A percentile compares a stretch with the other conserved stretches of the same genome.
Conservation (phyloP, 768 basidiomycete genomes). For the Tulasnella calospora region DNA sequence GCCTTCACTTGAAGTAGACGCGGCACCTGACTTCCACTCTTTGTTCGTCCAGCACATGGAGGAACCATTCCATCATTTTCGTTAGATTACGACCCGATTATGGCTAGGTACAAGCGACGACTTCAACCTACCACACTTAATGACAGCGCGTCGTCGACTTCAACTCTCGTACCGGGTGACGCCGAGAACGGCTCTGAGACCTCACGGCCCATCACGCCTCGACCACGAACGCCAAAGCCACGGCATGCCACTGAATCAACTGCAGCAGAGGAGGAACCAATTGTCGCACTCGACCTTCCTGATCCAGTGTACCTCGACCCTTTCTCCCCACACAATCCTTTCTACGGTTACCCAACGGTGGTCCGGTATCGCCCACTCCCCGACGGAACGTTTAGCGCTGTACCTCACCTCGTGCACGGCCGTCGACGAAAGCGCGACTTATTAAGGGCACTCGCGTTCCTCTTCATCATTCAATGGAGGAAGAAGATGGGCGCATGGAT, state of each 20-base stretch:
- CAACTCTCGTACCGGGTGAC: slow-evolving; percentile 4
- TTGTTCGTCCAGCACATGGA: slow-evolving; percentile 9
- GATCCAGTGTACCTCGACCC: slow-evolving; percentile 9
- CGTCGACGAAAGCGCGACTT: slow-evolving; percentile 28
- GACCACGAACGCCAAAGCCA: slow-evolving; percentile 7
- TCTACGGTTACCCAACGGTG: slow-evolving; percentile 27
- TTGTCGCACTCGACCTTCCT: neutral
- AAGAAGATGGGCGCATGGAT: slow-evolving; percentile 1
- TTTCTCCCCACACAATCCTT: slow-evolving; percentile 22
- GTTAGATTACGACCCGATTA: slow-evolving; percentile 14
- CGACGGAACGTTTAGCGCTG: neutral
- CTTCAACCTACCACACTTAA: neutral
- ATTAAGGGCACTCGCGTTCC: slow-evolving; percentile 19
- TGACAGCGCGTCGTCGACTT: neutral
- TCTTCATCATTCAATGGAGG: slow-evolving; percentile 13
- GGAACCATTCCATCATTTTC: neutral
- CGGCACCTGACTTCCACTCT: neutral
- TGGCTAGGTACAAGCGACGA: neutral
- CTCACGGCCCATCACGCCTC: neutral
- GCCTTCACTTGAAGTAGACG: neutral
- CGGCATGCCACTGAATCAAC: neutral
- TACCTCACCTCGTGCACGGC: slow-evolving; percentile 17
- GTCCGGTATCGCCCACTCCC: slow-evolving; percentile 14
- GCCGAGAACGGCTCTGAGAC: neutral
- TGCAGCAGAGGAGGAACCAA: neutral